These are phyloP conservation scores for Paracorniculantispora psalliotae DNA, from an alignment of 2,329 filamentous ascomycete genomes.

Conservation along the genomic window DNA sequence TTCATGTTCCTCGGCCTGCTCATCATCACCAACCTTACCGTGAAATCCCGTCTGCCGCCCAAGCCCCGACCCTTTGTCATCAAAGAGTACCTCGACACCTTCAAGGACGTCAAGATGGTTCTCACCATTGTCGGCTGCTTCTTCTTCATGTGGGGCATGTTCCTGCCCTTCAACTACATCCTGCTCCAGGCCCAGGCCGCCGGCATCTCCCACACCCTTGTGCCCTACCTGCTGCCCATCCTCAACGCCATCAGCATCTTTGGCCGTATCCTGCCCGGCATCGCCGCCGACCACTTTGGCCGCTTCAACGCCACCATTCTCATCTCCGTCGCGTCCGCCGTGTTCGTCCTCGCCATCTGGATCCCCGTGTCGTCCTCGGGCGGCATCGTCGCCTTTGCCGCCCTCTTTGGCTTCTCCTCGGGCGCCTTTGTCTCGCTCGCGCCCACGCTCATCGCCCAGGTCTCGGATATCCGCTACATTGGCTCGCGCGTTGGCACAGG, in stretches of 20 bases:
- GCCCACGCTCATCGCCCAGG: conserved; percentile 63
- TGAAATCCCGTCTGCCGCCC: conserved; percentile 39
- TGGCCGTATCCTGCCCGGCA: conserved; percentile 47
- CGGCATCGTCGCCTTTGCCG: conserved; percentile 58
- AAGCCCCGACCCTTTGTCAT: conserved; percentile 41
- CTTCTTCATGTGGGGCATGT: conserved; percentile 52
- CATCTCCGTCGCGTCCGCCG: conserved; percentile 44
- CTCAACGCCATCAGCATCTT: conserved; percentile 51
- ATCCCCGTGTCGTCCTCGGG: conserved; percentile 45
- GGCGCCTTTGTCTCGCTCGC: conserved; percentile 61
- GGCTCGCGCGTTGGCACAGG: conserved; percentile 62
- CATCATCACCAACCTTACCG: conserved; percentile 29
- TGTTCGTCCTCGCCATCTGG: conserved; percentile 45
- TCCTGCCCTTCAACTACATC: conserved; percentile 50
- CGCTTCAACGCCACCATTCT: conserved; percentile 47
- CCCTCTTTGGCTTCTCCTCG: conserved; percentile 65
- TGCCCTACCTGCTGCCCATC: conserved; percentile 49
- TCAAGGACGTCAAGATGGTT: conserved; percentile 41
- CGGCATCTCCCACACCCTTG: conserved; percentile 36
- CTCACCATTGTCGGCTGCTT: conserved; percentile 43
- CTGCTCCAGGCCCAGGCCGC: conserved; percentile 41
- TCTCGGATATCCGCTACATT: conserved; percentile 64
- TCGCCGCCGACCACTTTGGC: conserved; percentile 41
- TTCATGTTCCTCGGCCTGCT: conserved; percentile 41
- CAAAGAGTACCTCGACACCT: conserved; percentile 40